These are phyloP conservation scores for Apium graveolens DNA, from an alignment of 129 eudicot genomes.

Conservation along the genomic window DNA sequence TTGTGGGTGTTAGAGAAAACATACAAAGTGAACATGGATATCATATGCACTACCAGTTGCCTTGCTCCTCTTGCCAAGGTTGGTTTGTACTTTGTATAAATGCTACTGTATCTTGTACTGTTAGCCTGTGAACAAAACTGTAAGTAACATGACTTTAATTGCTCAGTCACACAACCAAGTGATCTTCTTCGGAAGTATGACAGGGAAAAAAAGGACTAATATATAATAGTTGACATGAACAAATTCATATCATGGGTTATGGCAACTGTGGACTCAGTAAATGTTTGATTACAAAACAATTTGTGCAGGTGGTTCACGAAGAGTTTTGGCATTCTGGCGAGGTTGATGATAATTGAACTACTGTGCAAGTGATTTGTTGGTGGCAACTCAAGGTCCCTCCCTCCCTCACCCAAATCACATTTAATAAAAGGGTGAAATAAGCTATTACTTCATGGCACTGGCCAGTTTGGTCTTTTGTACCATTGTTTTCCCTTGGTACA, in stretches of 20 bases:
- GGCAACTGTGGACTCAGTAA: not conserved
- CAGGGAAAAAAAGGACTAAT: not conserved
- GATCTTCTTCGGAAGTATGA: not conserved
- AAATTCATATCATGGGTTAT: too few species aligned
- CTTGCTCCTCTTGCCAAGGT: slow-evolving; percentile 99
- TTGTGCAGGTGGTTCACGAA: slow-evolving; percentile 82
- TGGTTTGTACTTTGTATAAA: not conserved
- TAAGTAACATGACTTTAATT: not conserved
- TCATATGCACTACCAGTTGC: slow-evolving; percentile 93
- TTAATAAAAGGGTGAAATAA: too few species aligned
- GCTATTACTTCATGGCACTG: too few species aligned
- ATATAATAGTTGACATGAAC: not conserved
- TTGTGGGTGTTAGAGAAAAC: slow-evolving; percentile 89
- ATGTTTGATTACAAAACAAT: not conserved
- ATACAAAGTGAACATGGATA: slow-evolving; percentile 87
- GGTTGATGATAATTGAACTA: slow-evolving; percentile 93
- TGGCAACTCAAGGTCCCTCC: too few species aligned
- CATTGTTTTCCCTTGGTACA: not conserved
- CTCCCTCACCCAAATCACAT: too few species aligned
- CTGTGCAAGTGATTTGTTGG: too few species aligned
- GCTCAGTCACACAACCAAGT: not conserved
- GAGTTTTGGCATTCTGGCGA: slow-evolving; percentile 95
- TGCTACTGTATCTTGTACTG: not conserved
- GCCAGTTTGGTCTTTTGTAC: not conserved
- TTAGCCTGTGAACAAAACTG: not conserved